These are phyloP conservation scores for Cyclotella distinguenda DNA, from an alignment of 108 stramenopile genomes.

Conservation along the genomic window DNA sequence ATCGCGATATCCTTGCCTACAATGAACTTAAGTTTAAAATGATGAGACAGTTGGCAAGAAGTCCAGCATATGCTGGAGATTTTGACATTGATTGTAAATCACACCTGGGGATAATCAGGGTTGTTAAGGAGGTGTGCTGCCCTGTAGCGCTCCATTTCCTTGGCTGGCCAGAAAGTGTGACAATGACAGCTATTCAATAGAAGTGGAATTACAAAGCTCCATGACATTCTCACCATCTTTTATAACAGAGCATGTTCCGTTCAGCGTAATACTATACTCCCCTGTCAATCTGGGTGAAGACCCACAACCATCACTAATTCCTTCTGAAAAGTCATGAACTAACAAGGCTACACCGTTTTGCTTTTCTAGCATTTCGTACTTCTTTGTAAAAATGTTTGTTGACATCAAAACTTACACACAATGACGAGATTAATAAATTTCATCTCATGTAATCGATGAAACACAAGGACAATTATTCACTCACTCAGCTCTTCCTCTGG, in stretches of 20 bases:
- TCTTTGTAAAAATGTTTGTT: slow-evolving; percentile 62
- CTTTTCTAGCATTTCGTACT: slow-evolving; percentile 59
- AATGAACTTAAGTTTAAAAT: slow-evolving; percentile 45
- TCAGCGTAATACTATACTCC: slow-evolving; percentile 60
- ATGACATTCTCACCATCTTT: slow-evolving; percentile 31
- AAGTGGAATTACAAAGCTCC: not conserved
- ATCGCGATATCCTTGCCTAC: slow-evolving; percentile 67
- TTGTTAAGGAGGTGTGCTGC: slow-evolving; percentile 52
- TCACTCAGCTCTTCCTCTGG: slow-evolving; percentile 40
- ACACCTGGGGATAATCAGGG: slow-evolving; percentile 65
- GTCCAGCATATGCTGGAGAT: too few species aligned
- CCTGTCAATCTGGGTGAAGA: slow-evolving; percentile 12
- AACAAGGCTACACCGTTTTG: slow-evolving; percentile 56
- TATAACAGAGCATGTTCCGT: slow-evolving; percentile 60
- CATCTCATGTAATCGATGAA: not conserved
- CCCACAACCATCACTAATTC: not conserved
- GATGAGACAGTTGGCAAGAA: not conserved
- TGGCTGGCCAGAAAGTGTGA: too few species aligned
- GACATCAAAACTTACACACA: slow-evolving; percentile 38
- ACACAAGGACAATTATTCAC: not conserved
- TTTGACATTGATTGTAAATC: not conserved
- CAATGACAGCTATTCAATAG: slow-evolving; percentile 33
- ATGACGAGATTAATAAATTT: not conserved
- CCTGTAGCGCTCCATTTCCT: slow-evolving; percentile 50
- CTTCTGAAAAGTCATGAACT: slow-evolving; percentile 57